These are phyloP conservation scores for Globisporangium spiculum DNA, from an alignment of 352 stramenopile species.

Conservation along the genomic window DNA sequence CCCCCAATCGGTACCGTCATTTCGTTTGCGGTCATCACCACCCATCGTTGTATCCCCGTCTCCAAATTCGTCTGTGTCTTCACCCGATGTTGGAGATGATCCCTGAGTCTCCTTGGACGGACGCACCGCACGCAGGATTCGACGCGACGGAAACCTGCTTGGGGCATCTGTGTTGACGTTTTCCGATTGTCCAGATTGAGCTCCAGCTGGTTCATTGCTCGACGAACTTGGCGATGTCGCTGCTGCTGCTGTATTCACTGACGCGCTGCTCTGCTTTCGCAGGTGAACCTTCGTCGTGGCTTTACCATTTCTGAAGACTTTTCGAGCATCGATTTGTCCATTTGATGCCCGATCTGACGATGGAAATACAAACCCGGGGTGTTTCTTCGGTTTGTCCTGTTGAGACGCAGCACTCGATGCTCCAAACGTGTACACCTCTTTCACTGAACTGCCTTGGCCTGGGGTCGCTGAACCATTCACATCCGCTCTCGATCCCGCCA, in stretches of 20 bases:
- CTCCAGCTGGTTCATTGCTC: neutral
- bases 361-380: neutral
- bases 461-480: neutral
- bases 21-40: constrained; percentile 27
- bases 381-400: neutral
- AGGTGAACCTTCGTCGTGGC: neutral
- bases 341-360: neutral
- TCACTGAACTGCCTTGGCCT: neutral
- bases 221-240: neutral
- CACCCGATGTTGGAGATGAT: neutral
- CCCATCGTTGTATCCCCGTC: constrained; percentile 18
- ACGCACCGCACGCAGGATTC: constrained; percentile 16
- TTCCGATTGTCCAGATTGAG: neutral
- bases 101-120: neutral
- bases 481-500: constrained; percentile 12
- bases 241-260: neutral
- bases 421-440: constrained; percentile 16
- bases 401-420: neutral
- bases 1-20: constrained; percentile 46
- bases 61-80: constrained; percentile 6
- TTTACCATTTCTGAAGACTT: neutral
- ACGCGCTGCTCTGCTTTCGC: neutral
- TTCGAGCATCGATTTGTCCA: neutral
- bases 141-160: constrained; percentile 1
- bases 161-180: neutral